Evolutionary conservation across 495 filamentous ascomycete species (phyloP).

Genomic region (Neurospora sp.): DNA sequence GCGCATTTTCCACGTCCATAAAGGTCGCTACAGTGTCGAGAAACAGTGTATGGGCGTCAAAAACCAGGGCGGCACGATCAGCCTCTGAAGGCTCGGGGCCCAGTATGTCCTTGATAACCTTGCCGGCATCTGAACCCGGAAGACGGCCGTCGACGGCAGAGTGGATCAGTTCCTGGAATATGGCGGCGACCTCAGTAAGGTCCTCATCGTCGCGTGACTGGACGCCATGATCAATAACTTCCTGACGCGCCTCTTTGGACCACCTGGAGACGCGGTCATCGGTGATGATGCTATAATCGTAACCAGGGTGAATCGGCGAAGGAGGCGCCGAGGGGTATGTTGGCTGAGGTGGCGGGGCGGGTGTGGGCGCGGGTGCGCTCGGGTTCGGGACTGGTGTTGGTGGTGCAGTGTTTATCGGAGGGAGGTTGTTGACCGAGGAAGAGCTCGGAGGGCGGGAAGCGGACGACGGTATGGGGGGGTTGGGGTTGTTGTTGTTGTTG

Average conservation of each 20-base stretch:
- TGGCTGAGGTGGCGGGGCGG: constrained; percentile 6
- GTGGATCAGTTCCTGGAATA: constrained; percentile 79
- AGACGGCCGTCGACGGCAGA: constrained; percentile 61
- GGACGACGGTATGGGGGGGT: constrained; percentile 28
- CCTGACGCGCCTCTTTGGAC: constrained; percentile 38
- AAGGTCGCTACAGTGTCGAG: constrained; percentile 72
- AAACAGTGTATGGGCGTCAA: constrained; percentile 62
- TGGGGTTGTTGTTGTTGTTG: not conserved
- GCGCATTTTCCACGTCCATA: constrained; percentile 51
- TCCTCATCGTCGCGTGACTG: constrained; percentile 57
- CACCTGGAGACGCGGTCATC: constrained; percentile 36
- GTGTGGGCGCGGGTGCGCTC: constrained; percentile 11
- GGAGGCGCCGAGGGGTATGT: constrained; percentile 4
- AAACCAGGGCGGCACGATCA: constrained; percentile 28
- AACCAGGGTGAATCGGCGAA: constrained; percentile 25
- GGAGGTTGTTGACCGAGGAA: constrained; percentile 25
- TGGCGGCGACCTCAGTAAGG: constrained; percentile 48
- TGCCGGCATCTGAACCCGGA: constrained; percentile 56
- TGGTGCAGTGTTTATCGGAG: constrained; percentile 1
- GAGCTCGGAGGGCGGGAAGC: constrained; percentile 34
- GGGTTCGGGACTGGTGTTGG: not conserved
- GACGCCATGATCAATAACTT: constrained; percentile 38
- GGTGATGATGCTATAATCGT: constrained; percentile 40
- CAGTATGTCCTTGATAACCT: constrained; percentile 62
- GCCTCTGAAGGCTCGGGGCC: constrained; percentile 39